Evolutionary conservation across 352 stramenopile species (phyloP), one percentile per base, ranked within the genome.

Genomic region (Phytophthora pinifolia): DNA sequence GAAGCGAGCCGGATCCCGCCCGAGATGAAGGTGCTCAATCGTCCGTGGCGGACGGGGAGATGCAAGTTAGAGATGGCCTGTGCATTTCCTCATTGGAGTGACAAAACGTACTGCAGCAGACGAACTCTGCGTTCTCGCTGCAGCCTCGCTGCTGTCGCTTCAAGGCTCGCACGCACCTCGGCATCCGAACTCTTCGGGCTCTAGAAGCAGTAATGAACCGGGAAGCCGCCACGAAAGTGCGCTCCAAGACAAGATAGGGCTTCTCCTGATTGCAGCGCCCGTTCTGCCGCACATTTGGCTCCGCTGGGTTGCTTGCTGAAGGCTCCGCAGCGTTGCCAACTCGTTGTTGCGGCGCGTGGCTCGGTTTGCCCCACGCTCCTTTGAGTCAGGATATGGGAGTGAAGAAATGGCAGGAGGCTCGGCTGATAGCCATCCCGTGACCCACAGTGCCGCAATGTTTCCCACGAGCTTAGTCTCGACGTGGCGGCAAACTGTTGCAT

Each of bases 181-280:
- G 17, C 38, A 15, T 52, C 59, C 41, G 52, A 54, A 62, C 39
- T 49, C 37, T 62, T 67, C 33, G 29, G 39, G 29, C 44, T 32
- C 8, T 32, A 30, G 34, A 52, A 47, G 50, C 13, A 61, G 59
- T 59, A 65, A 69, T 65, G 22, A 53, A 20, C 41, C 42, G 59
- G 44, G 45, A 67, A 54, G 36, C 22, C 4, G 22, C 53, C 54
- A 43, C 59, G 42, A 63, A 45, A 60, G 47, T 42, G 52, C 41
- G 20, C 33, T 14, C n/a, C n/a, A 14, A 54, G 33, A 13, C 31
- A 9, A 13, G 6, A 9, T 20, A 22, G 36, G 25, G 27, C 17
- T 35, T 18, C 39, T 33, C 17, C 18, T 46, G 36, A 13, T 30
- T 48, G 49, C 47, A 9, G 29, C 22, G 6, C 4, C 22, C 22